Conservation (phyloP, 768 basidiomycete species). For the Melanogaster broomeanus region DNA sequence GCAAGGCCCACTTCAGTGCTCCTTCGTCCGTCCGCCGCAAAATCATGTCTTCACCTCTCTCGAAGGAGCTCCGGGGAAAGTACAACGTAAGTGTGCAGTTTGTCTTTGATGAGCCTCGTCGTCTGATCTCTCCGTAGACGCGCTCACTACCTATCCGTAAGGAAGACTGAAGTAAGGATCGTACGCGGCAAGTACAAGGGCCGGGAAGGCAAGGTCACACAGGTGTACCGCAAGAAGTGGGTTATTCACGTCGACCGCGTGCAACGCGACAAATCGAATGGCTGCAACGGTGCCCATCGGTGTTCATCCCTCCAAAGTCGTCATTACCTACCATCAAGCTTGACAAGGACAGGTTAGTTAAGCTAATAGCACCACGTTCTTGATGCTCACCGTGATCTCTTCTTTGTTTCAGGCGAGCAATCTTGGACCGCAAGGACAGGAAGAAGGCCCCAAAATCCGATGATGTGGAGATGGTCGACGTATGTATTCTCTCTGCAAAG, state of each 20-base stretch:
- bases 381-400: slow-evolving; percentile 7
- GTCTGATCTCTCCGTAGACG: slow-evolving; percentile 44
- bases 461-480: slow-evolving; percentile 82
- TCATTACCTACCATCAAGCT: slow-evolving; percentile 91
- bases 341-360: slow-evolving; percentile 79
- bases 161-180: slow-evolving; percentile 96
- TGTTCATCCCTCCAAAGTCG: slow-evolving; percentile 95
- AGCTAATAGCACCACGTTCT: neutral
- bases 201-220: slow-evolving; percentile 95
- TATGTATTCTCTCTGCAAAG: slow-evolving; percentile 42
- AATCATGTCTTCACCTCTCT: slow-evolving; percentile 96
- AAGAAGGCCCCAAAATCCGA: slow-evolving; percentile 58
- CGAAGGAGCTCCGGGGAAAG: slow-evolving; percentile 92
- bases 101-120: neutral
- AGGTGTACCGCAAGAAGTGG: slow-evolving; percentile 99
- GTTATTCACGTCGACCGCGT: slow-evolving; percentile 98
- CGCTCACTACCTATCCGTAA: slow-evolving; percentile 95
- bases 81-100: slow-evolving; percentile 67
- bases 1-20: slow-evolving; percentile 97
- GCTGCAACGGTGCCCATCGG: slow-evolving; percentile 91
- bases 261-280: slow-evolving; percentile 96
- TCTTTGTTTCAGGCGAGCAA: slow-evolving; percentile 60
- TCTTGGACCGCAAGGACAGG: slow-evolving; percentile 83
- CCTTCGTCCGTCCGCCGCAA: slow-evolving; percentile 94
- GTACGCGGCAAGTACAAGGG: slow-evolving; percentile 99